These are phyloP conservation scores for Pneumocystis murina DNA, from an alignment of 1,139 yeast species.

Conservation along the genomic window DNA sequence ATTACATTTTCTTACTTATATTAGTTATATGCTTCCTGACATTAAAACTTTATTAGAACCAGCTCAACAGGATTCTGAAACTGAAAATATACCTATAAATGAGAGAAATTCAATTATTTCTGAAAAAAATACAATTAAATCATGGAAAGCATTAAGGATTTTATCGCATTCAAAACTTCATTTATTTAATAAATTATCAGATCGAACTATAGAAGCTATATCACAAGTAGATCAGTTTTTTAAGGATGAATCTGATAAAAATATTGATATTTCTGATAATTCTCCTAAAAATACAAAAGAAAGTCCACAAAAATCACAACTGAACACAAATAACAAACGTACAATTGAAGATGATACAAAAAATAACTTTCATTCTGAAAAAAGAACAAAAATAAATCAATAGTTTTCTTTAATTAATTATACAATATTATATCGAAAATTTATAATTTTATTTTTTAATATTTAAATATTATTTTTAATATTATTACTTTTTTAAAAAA, in stretches of 20 bases:
- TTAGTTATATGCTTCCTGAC: neutral
- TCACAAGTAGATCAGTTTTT: neutral
- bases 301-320: neutral
- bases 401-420: neutral
- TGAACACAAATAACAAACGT: neutral
- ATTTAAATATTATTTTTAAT: no score
- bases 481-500: no score
- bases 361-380: neutral
- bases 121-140: neutral
- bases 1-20: neutral
- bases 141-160: neutral
- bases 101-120: neutral
- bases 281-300: neutral
- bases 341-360: neutral
- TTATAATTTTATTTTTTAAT: neutral
- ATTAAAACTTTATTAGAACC: neutral
- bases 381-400: neutral
- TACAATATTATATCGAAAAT: neutral
- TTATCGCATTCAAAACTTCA: neutral
- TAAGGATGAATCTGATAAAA: neutral
- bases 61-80: neutral
- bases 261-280: neutral
- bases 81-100: neutral
- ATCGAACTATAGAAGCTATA: neutral
- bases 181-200: neutral